These are phyloP conservation scores for Ophiostoma pallidulum DNA, from an alignment of 2,329 filamentous ascomycete species.

Conservation along the genomic window DNA sequence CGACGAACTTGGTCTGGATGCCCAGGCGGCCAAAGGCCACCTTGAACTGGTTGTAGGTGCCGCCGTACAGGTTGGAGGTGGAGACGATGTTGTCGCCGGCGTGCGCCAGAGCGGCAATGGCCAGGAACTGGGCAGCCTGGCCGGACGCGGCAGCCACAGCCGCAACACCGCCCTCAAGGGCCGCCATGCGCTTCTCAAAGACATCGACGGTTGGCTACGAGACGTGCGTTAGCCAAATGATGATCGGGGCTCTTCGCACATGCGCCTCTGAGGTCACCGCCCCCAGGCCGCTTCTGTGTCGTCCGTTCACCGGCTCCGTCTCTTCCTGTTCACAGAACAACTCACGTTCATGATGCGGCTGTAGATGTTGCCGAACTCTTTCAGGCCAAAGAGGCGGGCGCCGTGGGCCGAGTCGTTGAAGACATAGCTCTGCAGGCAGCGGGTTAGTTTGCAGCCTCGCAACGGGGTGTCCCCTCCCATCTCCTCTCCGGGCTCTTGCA, in stretches of 20 bases:
- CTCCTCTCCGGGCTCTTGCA: not conserved
- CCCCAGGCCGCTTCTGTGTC: too few species aligned
- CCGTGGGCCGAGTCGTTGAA: conserved; percentile 97
- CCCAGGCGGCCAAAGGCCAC: conserved; percentile 80
- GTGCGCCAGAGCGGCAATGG: conserved; percentile 73
- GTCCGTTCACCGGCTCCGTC: not conserved
- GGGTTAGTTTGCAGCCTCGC: not conserved
- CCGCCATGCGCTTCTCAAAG: conserved; percentile 93
- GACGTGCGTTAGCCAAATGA: not conserved
- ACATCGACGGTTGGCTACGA: conserved; percentile 83
- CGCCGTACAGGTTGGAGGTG: conserved; percentile 84
- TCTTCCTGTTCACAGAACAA: not conserved
- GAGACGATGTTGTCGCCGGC: conserved; percentile 89
- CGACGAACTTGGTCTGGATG: conserved; percentile 78
- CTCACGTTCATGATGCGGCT: conserved; percentile 76
- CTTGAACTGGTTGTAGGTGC: conserved; percentile 97
- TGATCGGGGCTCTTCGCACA: not conserved
- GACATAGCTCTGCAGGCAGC: conserved; percentile 55
- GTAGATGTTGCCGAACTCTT: conserved; percentile 97
- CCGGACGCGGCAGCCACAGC: conserved; percentile 79
- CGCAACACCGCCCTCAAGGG: conserved; percentile 82
- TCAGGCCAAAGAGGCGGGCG: conserved; percentile 88
- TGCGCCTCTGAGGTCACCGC: too few species aligned
- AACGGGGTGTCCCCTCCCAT: conserved; percentile 9
- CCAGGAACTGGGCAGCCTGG: conserved; percentile 87